Evolutionary conservation across 179 eudicot species (phyloP), one percentile per base, ranked within the genome.

Genomic region (Monotropa hypopitys): DNA sequence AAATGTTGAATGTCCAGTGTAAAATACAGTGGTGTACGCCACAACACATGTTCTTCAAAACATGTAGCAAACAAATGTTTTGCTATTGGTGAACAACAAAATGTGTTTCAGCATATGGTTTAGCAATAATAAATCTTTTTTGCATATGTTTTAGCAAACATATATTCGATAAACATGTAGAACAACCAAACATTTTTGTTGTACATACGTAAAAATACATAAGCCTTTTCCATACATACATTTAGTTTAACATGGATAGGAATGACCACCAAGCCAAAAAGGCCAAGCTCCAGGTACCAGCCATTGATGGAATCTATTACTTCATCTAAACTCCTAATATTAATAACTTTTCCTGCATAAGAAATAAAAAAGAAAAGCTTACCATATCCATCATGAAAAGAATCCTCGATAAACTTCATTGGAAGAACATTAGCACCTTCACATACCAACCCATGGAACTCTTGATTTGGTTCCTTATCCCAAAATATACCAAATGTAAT

Each of bases 361-460:
- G 76, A 23, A 42, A 7, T 38, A 28, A 72, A 77, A 78, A 72
- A 70, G 28, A 69, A n/a, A 69, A 67, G 56, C 86, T 77, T 87
- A 93, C 99, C 98, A 87, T 96, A 87, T 90, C 94, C 97, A 86
- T 86, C 94, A 73, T 97, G 99, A 78, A 96, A 90, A 59, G 97
- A 84, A 88, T 96, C 98, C 86, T 96, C 98, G 61, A 96, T 69
- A 65, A 96, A 96, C 84, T 90, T 96, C 65, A 96, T 51, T 6
- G 99, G 99, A 51, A 96, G 96, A 81, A 88, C 99, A 89, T 90
- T 96, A 72, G 99, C 99, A 73, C 99, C 99, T 87, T 96, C 98
- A 81, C 99, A 96, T 49, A 93, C 96, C 84, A 96, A 84, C 59
- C 99, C 99, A 78, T 90, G 96, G 80, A 96, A 93, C 82, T 96